Base-by-base conservation (phyloP, 1,284 basidiomycete species). In the Phlebopus sp. region DNA sequence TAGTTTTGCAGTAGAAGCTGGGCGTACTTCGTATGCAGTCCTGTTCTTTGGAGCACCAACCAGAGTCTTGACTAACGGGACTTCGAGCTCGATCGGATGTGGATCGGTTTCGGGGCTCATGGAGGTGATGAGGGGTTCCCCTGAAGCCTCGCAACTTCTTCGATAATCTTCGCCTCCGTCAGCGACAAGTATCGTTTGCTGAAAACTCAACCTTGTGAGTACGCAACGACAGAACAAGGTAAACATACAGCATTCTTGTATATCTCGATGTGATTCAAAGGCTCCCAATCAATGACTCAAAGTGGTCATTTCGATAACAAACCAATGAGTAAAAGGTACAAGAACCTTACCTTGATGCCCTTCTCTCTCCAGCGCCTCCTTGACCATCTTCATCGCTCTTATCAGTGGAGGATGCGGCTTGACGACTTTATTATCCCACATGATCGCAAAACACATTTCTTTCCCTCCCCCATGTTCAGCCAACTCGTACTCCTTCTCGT, bases 321-420 rank as follows among this genome's bases (percentile, higher is more conserved):
- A 9, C 14, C 19, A 13, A 8, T 0, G 0, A 8, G 32, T 41
- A 40, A 5, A 14, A 31, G 30, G 25, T 38, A 10, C 5, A 3
- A 23, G 15, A 10, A n/a, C 18, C 60, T 46, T 49, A 79, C 82
- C 81, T 57, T 76, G 73, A 59, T 92, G 88, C 0, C 91, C 90
- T 9, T 83, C 84, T 7, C 70, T 75, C 42, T 79, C 58, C 14
- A 93, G 66, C 0, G 84, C 84, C 1, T 70, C 65, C 62, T 80
- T 82, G 3, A 78, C 75, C 49, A 75, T 73, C 51, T 78, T 70
- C 50, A 93, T 67, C 0, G 82, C 89, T 30, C 89, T 73, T 9
- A 63, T 65, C n/a, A 92, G 67, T 0, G 91, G 88, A 0, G 90
- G 89, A 50, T 86, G 81, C 1, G 90, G 90, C 9, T 69, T 67